Base-by-base conservation (phyloP, 1,139 yeast species). In the Yamadazyma mexicana region DNA sequence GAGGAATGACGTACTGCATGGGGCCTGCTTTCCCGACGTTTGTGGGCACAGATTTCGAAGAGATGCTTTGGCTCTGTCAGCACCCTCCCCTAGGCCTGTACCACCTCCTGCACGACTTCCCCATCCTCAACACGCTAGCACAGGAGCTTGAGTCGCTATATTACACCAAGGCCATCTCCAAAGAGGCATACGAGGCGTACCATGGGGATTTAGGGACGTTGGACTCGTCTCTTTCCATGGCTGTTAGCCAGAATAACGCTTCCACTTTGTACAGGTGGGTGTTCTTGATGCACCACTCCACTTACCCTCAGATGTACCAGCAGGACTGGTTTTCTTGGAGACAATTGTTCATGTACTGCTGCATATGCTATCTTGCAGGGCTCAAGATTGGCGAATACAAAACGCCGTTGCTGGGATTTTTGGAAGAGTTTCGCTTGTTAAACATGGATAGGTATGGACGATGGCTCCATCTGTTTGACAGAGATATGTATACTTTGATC, bases 251-350 rank as follows among this genome's bases (percentile, higher is more conserved):
- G 8, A 41, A 43, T 7, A 45, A 45, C 37, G 37, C 38, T 4
- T 17, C 37, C 9, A 31, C 65, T 2, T 31, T 65, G 3, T 61
- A 52, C 42, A 44, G 58, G 27, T 61, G 66, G 62, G 33, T 61
- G 12, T 46, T 61, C 4, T 18, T 52, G 5, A 18, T 56, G 11
- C 42, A 41, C 1, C 41, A 40, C 2, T 47, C 40, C 1, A 46
- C 55, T 25, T 39, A 37, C 23, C 35, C 42, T 2, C 31, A 51
- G 38, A 44, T 60, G 8, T 46, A 56, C 23, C 28, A 33, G 2
- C 39, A 48, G 24, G 44, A 60, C 36, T 56, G 45, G 34, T 56
- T 58, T 39, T 63, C 66, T 0, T 40, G 59, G 11, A 51, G 62
- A 22, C 6, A 63, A 1, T 37, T 64, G 17, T 62, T 44, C 37